Evolutionary conservation across 192 early-diverging fungal genomes (phyloP).

Genomic region (Umbelopsis sp.): DNA sequence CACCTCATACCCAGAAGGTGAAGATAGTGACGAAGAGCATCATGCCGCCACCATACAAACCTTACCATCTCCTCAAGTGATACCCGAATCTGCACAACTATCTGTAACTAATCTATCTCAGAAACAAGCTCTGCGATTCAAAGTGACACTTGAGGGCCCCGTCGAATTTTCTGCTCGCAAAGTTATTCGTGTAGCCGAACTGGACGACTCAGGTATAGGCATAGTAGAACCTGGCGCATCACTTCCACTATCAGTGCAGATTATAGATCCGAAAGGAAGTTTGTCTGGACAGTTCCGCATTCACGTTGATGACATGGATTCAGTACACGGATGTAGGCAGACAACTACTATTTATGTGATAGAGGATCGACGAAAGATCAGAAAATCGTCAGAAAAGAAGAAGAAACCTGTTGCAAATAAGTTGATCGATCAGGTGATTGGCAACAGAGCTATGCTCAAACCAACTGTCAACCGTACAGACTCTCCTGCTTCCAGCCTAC

Average conservation of each 20-base stretch:
- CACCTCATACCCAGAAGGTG: conserved; percentile 56
- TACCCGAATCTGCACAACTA: conserved; percentile 41
- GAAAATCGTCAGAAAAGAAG: conserved; percentile 2
- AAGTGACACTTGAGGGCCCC: conserved; percentile 72
- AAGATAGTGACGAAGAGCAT: conserved; percentile 45
- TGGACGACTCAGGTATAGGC: conserved; percentile 61
- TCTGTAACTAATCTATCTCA: conserved; percentile 65
- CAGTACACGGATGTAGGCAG: conserved; percentile 58
- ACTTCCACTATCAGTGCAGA: conserved; percentile 57
- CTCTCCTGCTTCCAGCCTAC: conserved; percentile 29
- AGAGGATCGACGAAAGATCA: conserved; percentile 42
- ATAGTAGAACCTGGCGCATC: conserved; percentile 59
- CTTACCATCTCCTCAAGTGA: conserved; percentile 10
- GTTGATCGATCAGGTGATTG: not conserved
- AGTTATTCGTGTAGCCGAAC: conserved; percentile 58
- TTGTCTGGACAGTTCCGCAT: conserved; percentile 81
- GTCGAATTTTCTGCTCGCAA: conserved; percentile 69
- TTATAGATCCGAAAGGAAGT: conserved; percentile 62
- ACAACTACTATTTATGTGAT: conserved; percentile 67
- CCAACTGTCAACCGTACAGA: conserved; percentile 4
- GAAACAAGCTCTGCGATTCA: conserved; percentile 65
- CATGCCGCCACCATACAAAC: conserved; percentile 26
- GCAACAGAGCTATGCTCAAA: not conserved
- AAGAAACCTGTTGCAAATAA: conserved; percentile 11
- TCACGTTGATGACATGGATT: conserved; percentile 69